Percentiles rank a stretch among this genome's conserved stretches.
Conservation (phyloP, 352 stramenopile genomes). For the Pythium biforme region DNA sequence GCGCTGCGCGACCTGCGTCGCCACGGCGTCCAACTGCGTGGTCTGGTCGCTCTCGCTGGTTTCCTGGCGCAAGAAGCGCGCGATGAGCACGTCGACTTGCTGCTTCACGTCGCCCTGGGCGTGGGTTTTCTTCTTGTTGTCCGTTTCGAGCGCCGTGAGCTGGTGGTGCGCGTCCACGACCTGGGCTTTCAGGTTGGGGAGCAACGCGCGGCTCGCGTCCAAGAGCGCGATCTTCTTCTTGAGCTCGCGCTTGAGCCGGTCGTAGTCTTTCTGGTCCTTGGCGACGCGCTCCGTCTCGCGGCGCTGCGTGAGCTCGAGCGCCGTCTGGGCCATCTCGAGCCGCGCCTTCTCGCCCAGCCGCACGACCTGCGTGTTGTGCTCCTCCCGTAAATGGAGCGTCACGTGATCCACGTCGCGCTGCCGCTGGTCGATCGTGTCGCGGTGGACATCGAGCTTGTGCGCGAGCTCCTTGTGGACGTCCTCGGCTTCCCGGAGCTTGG, state of each 20-base stretch:
- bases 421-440: conserved; percentile 88
- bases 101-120: conserved; percentile 84
- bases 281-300: conserved; percentile 65
- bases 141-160: conserved; percentile 41
- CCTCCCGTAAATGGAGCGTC: conserved; percentile 80
- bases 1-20: conserved; percentile 59
- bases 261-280: conserved; percentile 77
- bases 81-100: conserved; percentile 90
- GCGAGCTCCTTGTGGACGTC: conserved; percentile 75
- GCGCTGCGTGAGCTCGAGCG: conserved; percentile 44
- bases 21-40: conserved; percentile 58
- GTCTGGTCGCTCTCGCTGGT: conserved; percentile 74
- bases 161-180: conserved; percentile 82
- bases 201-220: conserved; percentile 67
- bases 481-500: conserved; percentile 71
- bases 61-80: conserved; percentile 86
- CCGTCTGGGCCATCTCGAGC: conserved; percentile 62
- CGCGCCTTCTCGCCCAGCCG: conserved; percentile 68
- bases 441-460: conserved; percentile 88
- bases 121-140: conserved; percentile 73
- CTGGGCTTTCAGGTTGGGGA: conserved; percentile 80
- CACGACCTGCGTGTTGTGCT: conserved; percentile 80
- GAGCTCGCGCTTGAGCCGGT: conserved; percentile 81
- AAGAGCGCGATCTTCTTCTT: conserved; percentile 86
- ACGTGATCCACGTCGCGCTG: conserved; percentile 91